These are phyloP conservation scores for Lizonia empirigonia DNA, from an alignment of 2,329 filamentous ascomycete genomes.

Conservation along the genomic window DNA sequence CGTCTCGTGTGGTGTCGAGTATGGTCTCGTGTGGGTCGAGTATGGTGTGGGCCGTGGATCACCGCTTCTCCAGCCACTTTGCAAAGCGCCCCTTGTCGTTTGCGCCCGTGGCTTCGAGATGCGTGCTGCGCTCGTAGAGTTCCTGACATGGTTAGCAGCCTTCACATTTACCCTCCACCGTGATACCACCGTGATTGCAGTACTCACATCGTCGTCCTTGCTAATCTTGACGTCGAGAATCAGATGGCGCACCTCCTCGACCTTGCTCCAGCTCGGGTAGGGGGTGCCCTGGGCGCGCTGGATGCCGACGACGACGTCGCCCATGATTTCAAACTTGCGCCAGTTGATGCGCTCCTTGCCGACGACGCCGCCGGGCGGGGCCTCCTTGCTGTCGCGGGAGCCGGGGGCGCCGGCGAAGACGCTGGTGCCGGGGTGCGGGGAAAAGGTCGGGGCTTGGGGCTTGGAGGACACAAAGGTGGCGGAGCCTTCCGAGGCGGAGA, in stretches of 20 bases:
- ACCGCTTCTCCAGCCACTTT: conserved; percentile 55
- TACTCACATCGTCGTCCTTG: conserved; percentile 83
- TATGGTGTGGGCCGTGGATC: too few species aligned
- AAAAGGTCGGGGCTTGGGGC: conserved; percentile 33
- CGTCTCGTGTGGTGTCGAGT: too few species aligned
- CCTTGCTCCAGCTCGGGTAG: conserved; percentile 73
- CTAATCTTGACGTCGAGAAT: conserved; percentile 82
- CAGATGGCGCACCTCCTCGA: conserved; percentile 73
- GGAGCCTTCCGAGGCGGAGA: conserved; percentile 91
- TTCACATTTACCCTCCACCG: too few species aligned
- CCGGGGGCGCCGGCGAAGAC: conserved; percentile 40
- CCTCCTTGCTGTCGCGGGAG: conserved; percentile 49
- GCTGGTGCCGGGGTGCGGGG: conserved; percentile 44
- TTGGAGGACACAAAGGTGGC: conserved; percentile 76
- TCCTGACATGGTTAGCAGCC: conserved; percentile 51
- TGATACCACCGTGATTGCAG: too few species aligned
- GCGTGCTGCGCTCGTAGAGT: conserved; percentile 63
- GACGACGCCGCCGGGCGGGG: conserved; percentile 43
- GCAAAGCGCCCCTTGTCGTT: conserved; percentile 51
- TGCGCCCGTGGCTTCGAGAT: conserved; percentile 57
- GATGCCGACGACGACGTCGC: conserved; percentile 86
- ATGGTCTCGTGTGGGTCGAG: too few species aligned
- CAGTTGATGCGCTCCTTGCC: conserved; percentile 80
- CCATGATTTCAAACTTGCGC: conserved; percentile 97
- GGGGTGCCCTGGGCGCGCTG: conserved; percentile 89